Evolutionary conservation across 2,329 filamentous ascomycete species (phyloP).

Genomic region (Cytospora piceicola): DNA sequence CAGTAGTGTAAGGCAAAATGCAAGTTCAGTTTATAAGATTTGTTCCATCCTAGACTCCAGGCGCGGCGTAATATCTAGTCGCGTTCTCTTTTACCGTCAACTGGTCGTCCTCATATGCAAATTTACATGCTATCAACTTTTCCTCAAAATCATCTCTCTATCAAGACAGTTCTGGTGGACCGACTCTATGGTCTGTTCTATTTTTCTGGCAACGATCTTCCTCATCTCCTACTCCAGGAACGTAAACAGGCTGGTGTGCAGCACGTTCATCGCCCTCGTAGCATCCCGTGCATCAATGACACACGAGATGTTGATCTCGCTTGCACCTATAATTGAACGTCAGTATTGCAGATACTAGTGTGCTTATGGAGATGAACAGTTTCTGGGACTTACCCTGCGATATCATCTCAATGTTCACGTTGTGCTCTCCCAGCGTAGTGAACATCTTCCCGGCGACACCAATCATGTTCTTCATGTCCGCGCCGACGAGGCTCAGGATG

Average conservation of each 20-base stretch:
- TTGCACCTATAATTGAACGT: constrained; percentile 68
- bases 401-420: constrained; percentile 99
- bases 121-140: not conserved
- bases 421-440: constrained; percentile 87
- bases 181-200: not conserved
- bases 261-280: constrained; percentile 89
- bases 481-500: constrained; percentile 91
- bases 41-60: not conserved
- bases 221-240: constrained; percentile 81
- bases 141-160: not conserved
- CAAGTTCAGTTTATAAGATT: not conserved
- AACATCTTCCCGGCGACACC: constrained; percentile 96
- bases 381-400: constrained; percentile 74
- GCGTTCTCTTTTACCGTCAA: not conserved
- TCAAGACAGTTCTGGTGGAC: not conserved
- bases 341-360: not conserved
- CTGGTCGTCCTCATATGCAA: constrained; percentile 1
- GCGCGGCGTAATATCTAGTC: not conserved
- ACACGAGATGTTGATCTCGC: constrained; percentile 98
- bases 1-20: not conserved
- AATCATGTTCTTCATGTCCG: constrained; percentile 97
- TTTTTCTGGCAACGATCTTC: not conserved
- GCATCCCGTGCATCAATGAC: constrained; percentile 93
- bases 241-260: constrained; percentile 96
- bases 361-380: not conserved